Conservation (phyloP, 371 early-diverging fungal genomes). For the Rhizomucor pusillus region DNA sequence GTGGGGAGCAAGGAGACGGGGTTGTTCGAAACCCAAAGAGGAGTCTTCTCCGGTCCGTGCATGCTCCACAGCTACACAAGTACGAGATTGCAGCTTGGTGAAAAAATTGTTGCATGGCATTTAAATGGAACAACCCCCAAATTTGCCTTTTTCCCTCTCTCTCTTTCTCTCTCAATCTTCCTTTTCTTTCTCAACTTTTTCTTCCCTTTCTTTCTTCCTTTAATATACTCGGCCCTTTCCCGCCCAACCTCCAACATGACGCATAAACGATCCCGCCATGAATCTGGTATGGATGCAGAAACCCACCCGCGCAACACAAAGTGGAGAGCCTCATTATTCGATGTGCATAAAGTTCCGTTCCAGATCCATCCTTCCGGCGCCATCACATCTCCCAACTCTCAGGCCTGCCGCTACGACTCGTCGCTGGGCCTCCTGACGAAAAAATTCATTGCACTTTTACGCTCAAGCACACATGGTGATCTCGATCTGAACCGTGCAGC, state of each 20-base stretch:
- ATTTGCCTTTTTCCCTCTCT: constrained; percentile 8
- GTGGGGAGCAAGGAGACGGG: too few species aligned
- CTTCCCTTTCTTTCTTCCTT: not conserved
- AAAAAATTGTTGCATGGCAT: constrained; percentile 11
- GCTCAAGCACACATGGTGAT: constrained; percentile 60
- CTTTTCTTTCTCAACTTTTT: constrained; percentile 5
- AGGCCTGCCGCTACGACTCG: constrained; percentile 43
- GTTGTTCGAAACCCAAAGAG: constrained; percentile 6
- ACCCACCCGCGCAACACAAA: too few species aligned
- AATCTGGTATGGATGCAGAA: constrained; percentile 1
- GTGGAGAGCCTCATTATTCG: too few species aligned
- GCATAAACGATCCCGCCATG: constrained; percentile 10
- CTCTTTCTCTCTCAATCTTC: constrained; percentile 4
- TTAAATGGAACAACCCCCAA: not conserved
- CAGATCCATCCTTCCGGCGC: constrained; percentile 20
- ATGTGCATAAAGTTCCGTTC: constrained; percentile 12
- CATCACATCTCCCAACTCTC: constrained; percentile 15
- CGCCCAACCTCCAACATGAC: not conserved
- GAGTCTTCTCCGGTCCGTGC: constrained; percentile 24
- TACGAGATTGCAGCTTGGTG: constrained; percentile 19
- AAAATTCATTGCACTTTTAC: constrained; percentile 68
- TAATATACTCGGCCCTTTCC: not conserved
- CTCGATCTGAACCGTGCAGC: constrained; percentile 78
- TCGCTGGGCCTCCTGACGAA: constrained; percentile 77
- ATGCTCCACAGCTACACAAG: constrained; percentile 18